Conservation (phyloP, 441 rosid genomes). For the Populus tomentosa region DNA sequence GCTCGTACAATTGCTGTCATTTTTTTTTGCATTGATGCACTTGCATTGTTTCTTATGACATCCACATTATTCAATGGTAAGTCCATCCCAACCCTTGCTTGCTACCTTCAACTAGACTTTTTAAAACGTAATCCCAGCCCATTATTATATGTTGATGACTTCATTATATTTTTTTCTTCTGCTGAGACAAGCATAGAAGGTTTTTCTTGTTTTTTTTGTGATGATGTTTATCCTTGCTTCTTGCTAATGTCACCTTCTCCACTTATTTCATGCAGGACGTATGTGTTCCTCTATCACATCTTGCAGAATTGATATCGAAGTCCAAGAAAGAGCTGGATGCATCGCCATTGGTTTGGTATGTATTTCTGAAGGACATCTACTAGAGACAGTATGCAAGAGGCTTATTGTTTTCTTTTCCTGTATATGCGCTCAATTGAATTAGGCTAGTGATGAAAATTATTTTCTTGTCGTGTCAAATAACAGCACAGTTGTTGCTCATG, state of each 20-base stretch:
- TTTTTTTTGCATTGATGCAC: background rate
- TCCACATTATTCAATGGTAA: background rate
- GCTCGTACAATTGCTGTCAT: background rate
- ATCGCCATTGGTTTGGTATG: conserved; percentile 64
- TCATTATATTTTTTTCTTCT: background rate
- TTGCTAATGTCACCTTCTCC: background rate
- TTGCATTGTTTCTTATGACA: background rate
- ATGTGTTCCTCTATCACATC: conserved; percentile 83
- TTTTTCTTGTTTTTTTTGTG: background rate
- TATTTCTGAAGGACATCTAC: background rate
- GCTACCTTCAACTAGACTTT: background rate
- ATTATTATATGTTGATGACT: background rate
- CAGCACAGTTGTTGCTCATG: conserved; percentile 90
- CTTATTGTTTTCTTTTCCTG: conserved; percentile 1
- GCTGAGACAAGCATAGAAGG: background rate
- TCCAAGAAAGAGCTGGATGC: conserved; percentile 80
- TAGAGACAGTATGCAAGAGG: background rate
- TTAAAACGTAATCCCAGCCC: background rate
- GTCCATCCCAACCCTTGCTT: background rate
- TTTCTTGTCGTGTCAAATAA: conserved; percentile 14
- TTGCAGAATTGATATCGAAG: conserved; percentile 73
- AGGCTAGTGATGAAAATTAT: background rate
- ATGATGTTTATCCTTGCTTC: background rate
- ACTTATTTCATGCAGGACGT: conserved; percentile 56
- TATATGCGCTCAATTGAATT: background rate